Evolutionary conservation across 441 rosid genomes (phyloP).

Genomic region (Croton setiger): DNA sequence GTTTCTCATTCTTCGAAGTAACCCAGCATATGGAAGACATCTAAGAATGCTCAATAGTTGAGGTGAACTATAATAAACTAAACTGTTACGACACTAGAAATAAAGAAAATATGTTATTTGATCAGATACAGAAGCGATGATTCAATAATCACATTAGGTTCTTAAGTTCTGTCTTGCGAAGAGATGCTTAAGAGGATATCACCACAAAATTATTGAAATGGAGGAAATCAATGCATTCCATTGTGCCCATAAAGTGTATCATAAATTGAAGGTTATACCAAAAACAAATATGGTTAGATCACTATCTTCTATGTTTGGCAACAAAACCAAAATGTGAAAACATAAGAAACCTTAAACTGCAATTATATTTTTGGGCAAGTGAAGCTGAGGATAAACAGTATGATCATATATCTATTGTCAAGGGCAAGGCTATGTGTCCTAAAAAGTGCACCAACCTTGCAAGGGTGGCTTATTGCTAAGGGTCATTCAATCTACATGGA

Average conservation of each 20-base stretch:
- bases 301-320: neutral
- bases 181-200: neutral
- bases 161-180: neutral
- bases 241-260: neutral
- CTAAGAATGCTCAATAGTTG: neutral
- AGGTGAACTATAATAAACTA: neutral
- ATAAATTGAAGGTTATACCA: neutral
- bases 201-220: neutral
- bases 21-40: neutral
- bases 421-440: no score
- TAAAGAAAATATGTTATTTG: neutral
- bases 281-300: neutral
- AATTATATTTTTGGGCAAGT: no score
- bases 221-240: neutral
- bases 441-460: no score
- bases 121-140: neutral
- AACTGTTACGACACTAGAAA: neutral
- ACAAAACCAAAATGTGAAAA: neutral
- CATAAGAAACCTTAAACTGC: neutral
- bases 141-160: neutral
- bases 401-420: no score
- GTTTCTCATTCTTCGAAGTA: neutral
- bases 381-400: neutral
- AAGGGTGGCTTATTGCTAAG: no score
- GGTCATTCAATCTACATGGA: no score